Percentiles rank a stretch among this genome's conserved stretches.
Evolutionary conservation across 495 filamentous ascomycete genomes (phyloP).

Genomic region (Neurospora intermedia): DNA sequence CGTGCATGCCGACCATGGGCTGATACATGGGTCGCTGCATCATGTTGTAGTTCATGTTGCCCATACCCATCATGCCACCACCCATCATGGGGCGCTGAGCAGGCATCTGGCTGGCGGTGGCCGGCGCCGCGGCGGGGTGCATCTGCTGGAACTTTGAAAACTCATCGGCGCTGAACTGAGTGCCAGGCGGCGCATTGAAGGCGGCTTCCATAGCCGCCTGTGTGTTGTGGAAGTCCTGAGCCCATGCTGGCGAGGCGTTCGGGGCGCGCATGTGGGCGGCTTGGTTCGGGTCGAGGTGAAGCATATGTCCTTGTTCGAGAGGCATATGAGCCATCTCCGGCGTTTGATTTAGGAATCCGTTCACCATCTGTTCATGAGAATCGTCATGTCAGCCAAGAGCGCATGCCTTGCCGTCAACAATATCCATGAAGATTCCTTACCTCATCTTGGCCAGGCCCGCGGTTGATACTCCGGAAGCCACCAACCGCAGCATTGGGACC

Average conservation of each 20-base stretch:
- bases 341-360: conserved; percentile 76
- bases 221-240: conserved; percentile 43
- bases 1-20: conserved; percentile 29
- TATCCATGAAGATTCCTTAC: conserved; percentile 16
- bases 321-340: conserved; percentile 32
- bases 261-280: conserved; percentile 37
- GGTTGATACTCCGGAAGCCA: conserved; percentile 33
- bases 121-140: conserved; percentile 29
- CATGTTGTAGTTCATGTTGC: conserved; percentile 32
- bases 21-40: conserved; percentile 43
- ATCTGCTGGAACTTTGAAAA: conserved; percentile 78
- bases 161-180: conserved; percentile 71
- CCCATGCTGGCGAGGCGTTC: conserved; percentile 43
- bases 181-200: conserved; percentile 48
- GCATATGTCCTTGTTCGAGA: conserved; percentile 28
- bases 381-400: neutral
- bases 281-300: conserved; percentile 30
- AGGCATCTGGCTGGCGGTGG: conserved; percentile 40
- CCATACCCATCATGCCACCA: conserved; percentile 33
- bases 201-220: conserved; percentile 75
- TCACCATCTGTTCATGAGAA: conserved; percentile 59
- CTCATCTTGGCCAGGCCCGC: conserved; percentile 35
- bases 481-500: conserved; percentile 39
- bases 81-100: conserved; percentile 50
- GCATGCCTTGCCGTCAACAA: neutral